Base-by-base conservation (phyloP, 805 yeast species). In the Kuraishia capsulata region DNA sequence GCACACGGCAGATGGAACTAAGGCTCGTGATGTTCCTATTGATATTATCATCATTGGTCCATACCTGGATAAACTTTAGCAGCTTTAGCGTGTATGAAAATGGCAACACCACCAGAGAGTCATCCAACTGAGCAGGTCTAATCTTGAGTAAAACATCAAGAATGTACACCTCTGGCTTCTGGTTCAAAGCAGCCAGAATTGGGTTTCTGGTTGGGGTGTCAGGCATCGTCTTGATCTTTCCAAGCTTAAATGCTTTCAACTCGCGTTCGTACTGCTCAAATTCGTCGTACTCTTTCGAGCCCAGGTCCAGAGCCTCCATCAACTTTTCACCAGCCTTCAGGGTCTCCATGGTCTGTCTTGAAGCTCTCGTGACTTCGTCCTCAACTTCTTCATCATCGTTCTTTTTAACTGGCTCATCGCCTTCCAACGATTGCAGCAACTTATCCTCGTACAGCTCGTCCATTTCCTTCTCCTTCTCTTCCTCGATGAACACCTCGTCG, bases 401-500 rank as follows among this genome's bases (percentile, higher is more conserved):
- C 8, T 56, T 65, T 3, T 50, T 61, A 35, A 61, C 70, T 28
- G 61, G 55, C 20, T 62, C 63, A 26, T 64, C 73, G 30, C 70
- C 75, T 51, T 86, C 95, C 33, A 87, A 61, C 4, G 89, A 77
- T 13, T 73, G 76, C 37, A 88, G 66, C 33, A 92, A 64, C 5
- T 81, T 83, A n/a, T 75, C 71, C 54, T 92, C 97, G 53, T 89
- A 87, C 40, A 80, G 64, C 57, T 89, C 96, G 56, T 92, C 98
- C 74, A 88, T 69, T 59, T 92, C 98, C 59, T 82, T 85, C 56
- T 92, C 99, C 42, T 92, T 72, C 63, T 92, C 98, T 67, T 92
- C 99, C 59, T 92, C 97, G 43, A 92, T 62, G 56, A 92, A 92
- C n/a, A 92, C 92, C 49, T 90, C 89, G 56, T 92, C 98, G 39